A percentile compares a stretch with the other conserved stretches of the same genome.
Evolutionary conservation across 2,329 filamentous ascomycete species (phyloP).

Genomic region (Sporothrix inflata): DNA sequence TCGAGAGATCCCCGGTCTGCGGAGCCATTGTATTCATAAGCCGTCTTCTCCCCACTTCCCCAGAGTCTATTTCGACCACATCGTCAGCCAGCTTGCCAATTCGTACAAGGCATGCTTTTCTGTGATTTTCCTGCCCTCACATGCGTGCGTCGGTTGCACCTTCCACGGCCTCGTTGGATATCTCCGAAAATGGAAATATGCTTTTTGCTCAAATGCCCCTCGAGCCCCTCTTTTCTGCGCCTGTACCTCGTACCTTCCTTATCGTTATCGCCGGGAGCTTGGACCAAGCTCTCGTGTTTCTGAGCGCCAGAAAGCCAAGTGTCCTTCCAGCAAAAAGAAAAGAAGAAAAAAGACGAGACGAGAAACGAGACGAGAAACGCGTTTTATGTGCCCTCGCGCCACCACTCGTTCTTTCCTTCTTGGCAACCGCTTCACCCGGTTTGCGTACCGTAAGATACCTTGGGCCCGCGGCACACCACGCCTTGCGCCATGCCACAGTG

Average conservation of each 20-base stretch:
- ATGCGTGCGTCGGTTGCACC: neutral
- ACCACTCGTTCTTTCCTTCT: neutral
- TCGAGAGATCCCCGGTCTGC: neutral
- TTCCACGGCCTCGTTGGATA: neutral
- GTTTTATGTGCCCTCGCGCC: neutral
- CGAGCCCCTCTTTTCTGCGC: neutral
- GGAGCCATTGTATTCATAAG: neutral
- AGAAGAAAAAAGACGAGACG: neutral
- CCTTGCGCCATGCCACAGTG: neutral
- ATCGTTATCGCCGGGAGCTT: conserved; percentile 34
- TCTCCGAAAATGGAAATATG: conserved; percentile 10
- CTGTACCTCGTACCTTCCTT: conserved; percentile 19
- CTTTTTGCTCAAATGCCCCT: neutral
- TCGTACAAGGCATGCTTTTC: neutral
- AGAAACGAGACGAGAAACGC: neutral
- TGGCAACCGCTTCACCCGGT: conserved; percentile 19
- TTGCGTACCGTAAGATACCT: neutral
- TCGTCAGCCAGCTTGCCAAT: neutral
- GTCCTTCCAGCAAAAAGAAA: conserved; percentile 24
- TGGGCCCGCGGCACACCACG: neutral
- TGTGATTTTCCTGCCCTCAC: neutral
- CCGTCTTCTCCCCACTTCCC: neutral
- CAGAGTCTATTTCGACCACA: neutral
- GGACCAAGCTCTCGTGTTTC: conserved; percentile 21
- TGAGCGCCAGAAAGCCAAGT: conserved; percentile 26